Base-by-base conservation (phyloP, 2,329 filamentous ascomycete genomes). In the Fusarium sp. region DNA sequence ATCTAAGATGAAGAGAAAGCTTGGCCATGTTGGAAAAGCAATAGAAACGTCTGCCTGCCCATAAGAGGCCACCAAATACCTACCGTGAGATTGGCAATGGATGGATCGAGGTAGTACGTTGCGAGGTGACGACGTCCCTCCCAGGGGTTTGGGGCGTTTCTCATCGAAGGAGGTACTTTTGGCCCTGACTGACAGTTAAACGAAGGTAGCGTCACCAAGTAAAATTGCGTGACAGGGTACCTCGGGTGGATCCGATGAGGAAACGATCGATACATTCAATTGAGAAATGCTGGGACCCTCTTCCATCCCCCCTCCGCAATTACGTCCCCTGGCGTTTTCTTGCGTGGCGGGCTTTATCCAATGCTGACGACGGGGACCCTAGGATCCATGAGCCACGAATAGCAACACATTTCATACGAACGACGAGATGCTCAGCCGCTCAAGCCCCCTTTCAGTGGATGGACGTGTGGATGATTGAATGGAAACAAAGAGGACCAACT, bases 1-100 rank as follows among this genome's bases (percentile, higher is more conserved):
- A 54, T 54, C 27, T 33, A 6, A 54, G 50, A 54, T 54, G 27
- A 32, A 32, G n/a, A 32, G 11, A 33, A 54, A 54, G 50, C 50
- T 54, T 54, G 50, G 27, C 50, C 30, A 54, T 54, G 17, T 14
- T 32, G 27, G 7, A 54, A 32, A 54, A 20, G 27, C 17, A 54
- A 32, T 32, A 52, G 27, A 54, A 33, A 20, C 17, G 6, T 30
- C 27, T 15, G 6, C 90, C 90, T 37, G 90, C 75, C 9, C 43
- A 35, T 54, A 65, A 3, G 90, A 92, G 40, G 88, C 65, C 85
- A 86, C 69, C 84, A 83, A 56, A 66, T 57, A 66, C 14, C 3
- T 50, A 27, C 45, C 22, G 79, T 52, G 15, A 52, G 27, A 52
- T 52, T 80, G 57, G 81, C 79, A 58, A 38, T 38, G 33, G 35